Conservation (phyloP, 208 protist genomes). For the Porcisia deanei region DNA sequence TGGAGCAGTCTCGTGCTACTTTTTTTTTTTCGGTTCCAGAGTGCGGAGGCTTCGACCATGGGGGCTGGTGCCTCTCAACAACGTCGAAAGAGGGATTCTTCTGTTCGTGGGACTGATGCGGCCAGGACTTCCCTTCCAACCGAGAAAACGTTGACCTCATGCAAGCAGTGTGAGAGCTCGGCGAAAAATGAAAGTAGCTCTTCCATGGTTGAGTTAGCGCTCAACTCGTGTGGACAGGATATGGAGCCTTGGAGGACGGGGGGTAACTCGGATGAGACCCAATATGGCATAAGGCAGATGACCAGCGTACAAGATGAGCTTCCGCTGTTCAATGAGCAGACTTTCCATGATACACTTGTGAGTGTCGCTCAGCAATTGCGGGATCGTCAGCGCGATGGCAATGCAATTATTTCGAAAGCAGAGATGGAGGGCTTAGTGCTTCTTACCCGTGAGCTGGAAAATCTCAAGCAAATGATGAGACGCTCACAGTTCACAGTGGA, state of each 20-base stretch:
- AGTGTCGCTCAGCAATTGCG: constrained; percentile 42
- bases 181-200: constrained; percentile 5
- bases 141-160: constrained; percentile 4
- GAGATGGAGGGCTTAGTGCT: constrained; percentile 65
- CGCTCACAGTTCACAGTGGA: constrained; percentile 55
- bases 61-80: constrained; percentile 18
- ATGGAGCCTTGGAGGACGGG: constrained; percentile 10
- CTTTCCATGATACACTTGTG: constrained; percentile 44
- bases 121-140: background rate
- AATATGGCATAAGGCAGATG: background rate
- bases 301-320: constrained; percentile 8
- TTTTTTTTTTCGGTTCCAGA: constrained; percentile 1
- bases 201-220: constrained; percentile 8
- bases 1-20: background rate
- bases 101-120: background rate
- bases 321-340: constrained; percentile 9
- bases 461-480: constrained; percentile 54
- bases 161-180: background rate
- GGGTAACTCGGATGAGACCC: background rate
- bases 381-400: constrained; percentile 42
- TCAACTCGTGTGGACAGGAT: constrained; percentile 5
- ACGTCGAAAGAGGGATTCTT: background rate
- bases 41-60: constrained; percentile 2
- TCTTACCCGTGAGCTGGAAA: constrained; percentile 67
- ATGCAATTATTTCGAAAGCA: constrained; percentile 39